Evolutionary conservation across 1,284 basidiomycete species (phyloP).

Genomic region (Albatrellus sp.): DNA sequence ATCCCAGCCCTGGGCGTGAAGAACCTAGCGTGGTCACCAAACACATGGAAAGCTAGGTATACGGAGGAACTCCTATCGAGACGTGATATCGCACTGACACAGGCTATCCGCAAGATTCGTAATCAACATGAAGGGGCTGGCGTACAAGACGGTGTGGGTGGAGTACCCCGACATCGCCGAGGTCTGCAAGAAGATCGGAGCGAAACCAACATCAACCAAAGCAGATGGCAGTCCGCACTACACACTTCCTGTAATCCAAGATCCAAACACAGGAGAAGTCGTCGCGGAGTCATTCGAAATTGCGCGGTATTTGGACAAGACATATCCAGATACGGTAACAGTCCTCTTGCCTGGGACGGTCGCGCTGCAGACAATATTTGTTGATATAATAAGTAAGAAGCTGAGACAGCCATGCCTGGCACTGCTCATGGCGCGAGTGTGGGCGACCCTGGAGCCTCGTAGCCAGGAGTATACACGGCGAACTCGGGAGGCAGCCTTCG

Average conservation of each 20-base stretch:
- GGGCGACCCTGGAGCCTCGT: slow-evolving; percentile 17
- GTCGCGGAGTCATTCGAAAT: slow-evolving; percentile 21
- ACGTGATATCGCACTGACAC: slow-evolving; percentile 3
- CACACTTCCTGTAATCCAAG: slow-evolving; percentile 17
- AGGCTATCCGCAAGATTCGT: slow-evolving; percentile 15
- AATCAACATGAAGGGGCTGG: slow-evolving; percentile 22
- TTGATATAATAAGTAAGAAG: slow-evolving; percentile 10
- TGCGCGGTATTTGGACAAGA: slow-evolving; percentile 21
- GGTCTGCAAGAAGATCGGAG: slow-evolving; percentile 17
- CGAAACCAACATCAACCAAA: slow-evolving; percentile 12
- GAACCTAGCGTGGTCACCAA: slow-evolving; percentile 13
- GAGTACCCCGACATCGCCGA: slow-evolving; percentile 24
- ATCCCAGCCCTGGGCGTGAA: slow-evolving; percentile 11
- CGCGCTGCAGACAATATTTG: slow-evolving; percentile 22
- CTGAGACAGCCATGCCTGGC: slow-evolving; percentile 6
- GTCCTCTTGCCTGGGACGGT: slow-evolving; percentile 14
- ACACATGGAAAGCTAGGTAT: slow-evolving; percentile 16
- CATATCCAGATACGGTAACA: slow-evolving; percentile 18
- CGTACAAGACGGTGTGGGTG: slow-evolving; percentile 23
- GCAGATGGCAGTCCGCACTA: slow-evolving; percentile 13
- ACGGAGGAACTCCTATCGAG: not conserved
- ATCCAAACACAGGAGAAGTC: slow-evolving; percentile 12
- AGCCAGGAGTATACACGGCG: slow-evolving; percentile 25
- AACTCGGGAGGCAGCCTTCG: slow-evolving; percentile 22
- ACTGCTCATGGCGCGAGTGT: slow-evolving; percentile 11